Evolutionary conservation across 768 basidiomycete species (phyloP).

Genomic region (Harrya chromipes): DNA sequence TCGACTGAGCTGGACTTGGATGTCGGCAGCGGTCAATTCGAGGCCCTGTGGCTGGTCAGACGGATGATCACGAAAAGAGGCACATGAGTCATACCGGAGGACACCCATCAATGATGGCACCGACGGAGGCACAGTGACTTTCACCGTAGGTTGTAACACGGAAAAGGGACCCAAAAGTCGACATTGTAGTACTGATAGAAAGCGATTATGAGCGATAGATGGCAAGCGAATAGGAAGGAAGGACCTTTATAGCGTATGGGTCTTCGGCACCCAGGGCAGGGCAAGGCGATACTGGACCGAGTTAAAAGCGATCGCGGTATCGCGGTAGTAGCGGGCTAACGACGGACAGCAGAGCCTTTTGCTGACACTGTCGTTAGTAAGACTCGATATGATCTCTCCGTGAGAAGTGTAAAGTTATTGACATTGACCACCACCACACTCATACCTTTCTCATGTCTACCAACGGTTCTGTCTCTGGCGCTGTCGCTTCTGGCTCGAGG

Average conservation of each 20-base stretch:
- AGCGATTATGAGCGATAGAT: slow-evolving; percentile 14
- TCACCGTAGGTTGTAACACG: slow-evolving; percentile 98
- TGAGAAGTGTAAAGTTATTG: slow-evolving; percentile 21
- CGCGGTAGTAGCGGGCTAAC: background rate
- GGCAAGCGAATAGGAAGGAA: slow-evolving; percentile 1
- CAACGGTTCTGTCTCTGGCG: slow-evolving; percentile 20
- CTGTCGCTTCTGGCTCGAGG: slow-evolving; percentile 45
- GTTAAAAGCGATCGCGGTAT: slow-evolving; percentile 12
- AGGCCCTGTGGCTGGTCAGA: slow-evolving; percentile 60
- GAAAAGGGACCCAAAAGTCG: slow-evolving; percentile 88
- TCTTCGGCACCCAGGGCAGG: slow-evolving; percentile 7
- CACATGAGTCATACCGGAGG: slow-evolving; percentile 67
- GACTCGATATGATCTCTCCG: slow-evolving; percentile 1
- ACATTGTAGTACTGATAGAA: slow-evolving; percentile 53
- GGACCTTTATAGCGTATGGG: slow-evolving; percentile 20
- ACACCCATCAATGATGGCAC: slow-evolving; percentile 96
- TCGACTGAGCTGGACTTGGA: slow-evolving; percentile 88
- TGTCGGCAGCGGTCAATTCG: slow-evolving; percentile 71
- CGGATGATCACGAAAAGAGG: slow-evolving; percentile 7
- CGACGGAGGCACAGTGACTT: slow-evolving; percentile 95
- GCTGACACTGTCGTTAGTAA: background rate
- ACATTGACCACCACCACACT: slow-evolving; percentile 5
- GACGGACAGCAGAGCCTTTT: slow-evolving; percentile 1
- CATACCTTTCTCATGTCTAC: slow-evolving; percentile 22
- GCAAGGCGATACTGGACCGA: slow-evolving; percentile 25